These are phyloP conservation scores for Psilocybe cyanescens DNA, from an alignment of 768 basidiomycete genomes.

Conservation along the genomic window DNA sequence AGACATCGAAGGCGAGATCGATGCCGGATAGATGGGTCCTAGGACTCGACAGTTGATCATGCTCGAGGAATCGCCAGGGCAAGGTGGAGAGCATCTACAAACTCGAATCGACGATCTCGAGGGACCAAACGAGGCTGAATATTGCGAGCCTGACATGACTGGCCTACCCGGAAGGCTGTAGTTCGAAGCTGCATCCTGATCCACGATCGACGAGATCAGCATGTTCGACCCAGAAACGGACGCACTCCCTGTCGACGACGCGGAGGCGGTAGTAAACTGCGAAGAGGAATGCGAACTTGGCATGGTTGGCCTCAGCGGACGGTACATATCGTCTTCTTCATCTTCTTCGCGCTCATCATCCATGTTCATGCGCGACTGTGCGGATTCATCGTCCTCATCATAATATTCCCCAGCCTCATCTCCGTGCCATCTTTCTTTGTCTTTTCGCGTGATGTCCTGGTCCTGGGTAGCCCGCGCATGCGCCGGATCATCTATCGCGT, in stretches of 20 bases:
- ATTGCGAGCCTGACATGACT: neutral
- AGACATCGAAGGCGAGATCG: slow-evolving; percentile 3
- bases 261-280: neutral
- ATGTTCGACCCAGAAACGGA: neutral
- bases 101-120: neutral
- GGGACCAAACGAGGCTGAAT: slow-evolving; percentile 1
- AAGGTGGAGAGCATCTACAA: neutral
- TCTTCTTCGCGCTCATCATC: neutral
- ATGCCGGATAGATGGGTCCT: neutral
- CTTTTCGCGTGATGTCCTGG: neutral
- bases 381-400: neutral
- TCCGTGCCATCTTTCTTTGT: neutral
- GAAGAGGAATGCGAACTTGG: neutral
- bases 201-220: neutral
- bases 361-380: neutral
- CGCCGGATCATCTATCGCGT: neutral
- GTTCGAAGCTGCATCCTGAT: neutral
- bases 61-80: neutral
- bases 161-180: neutral
- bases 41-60: neutral
- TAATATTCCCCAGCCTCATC: neutral
- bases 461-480: slow-evolving; percentile 9
- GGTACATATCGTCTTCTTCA: neutral
- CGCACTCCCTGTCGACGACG: neutral
- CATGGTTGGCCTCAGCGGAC: neutral